Conservation (phyloP, 139 green algal genomes). For the Parachlorella kessleri region DNA sequence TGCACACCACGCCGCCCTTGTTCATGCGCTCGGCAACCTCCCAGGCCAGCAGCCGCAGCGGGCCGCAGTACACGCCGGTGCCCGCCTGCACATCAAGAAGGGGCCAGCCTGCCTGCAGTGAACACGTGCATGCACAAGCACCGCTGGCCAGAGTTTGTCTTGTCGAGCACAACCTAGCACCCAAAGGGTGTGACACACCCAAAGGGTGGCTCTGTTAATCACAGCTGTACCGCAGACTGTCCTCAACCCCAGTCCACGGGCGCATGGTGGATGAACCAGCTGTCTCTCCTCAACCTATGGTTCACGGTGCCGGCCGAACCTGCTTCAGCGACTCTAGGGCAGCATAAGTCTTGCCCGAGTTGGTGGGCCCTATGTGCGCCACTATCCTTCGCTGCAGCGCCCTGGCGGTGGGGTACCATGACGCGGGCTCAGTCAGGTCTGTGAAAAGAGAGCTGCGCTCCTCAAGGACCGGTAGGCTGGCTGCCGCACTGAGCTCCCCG, state of each 20-base stretch:
- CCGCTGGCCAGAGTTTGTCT: too few relatives aligned
- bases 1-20: constrained; percentile 37
- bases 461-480: too few relatives aligned
- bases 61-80: constrained; percentile 87
- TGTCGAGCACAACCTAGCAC: too few relatives aligned
- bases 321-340: constrained; percentile 66
- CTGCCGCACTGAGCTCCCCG: too few relatives aligned
- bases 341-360: constrained; percentile 94
- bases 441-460: background rate
- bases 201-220: too few relatives aligned
- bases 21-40: constrained; percentile 71
- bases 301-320: background rate
- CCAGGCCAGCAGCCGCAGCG: constrained; percentile 91
- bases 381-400: constrained; percentile 76
- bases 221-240: too few relatives aligned
- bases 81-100: constrained; percentile 27
- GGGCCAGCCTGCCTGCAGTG: too few relatives aligned
- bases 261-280: too few relatives aligned
- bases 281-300: too few relatives aligned
- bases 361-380: constrained; percentile 92
- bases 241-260: too few relatives aligned
- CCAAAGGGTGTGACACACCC: too few relatives aligned
- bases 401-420: constrained; percentile 80
- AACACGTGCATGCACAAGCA: too few relatives aligned
- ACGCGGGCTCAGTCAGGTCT: constrained; percentile 14